Evolutionary conservation across 176 grass and related monocot genomes (phyloP), one percentile per base, ranked within the genome.

Genomic region (Eremochloa ophiuroides): DNA sequence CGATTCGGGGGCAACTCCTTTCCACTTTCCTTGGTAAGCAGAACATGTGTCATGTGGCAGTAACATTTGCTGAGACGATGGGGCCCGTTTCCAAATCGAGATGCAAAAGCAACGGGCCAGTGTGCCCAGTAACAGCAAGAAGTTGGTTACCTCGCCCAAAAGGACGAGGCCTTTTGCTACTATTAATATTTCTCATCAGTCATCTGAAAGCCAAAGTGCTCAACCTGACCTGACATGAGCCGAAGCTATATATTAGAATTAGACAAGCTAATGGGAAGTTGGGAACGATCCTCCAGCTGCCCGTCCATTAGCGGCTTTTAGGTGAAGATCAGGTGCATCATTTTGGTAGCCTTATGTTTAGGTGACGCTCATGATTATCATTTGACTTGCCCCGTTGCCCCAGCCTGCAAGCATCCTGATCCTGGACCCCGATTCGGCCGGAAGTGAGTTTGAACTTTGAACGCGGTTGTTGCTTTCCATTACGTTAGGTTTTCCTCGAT

Each of bases 401-500:
- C 7, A 56, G 23, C 30, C 53, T 3, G 28, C 29, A 47, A 50
- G 25, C 13, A 56, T 20, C 37, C n/a, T n/a, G n/a, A 48, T n/a
- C 44, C 34, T 7, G 34, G 16, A 22, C 28, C 35, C 42, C 47
- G 58, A 10, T 59, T 27, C 43, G 25, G 6, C 63, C 11, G 37
- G 66, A 4, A 69, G 60, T 27, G 38, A 23, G 8, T 50, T 50
- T 29, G 39, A 69, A 69, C 17, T 79, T 70, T 22, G 4, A 62
- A n/a, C 16, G 37, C 10, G 16, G 80, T 38, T 7, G 56, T 83
- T 56, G 66, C n/a, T 41, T 73, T 44, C 22, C 73, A 3, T 60
- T 29, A 11, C n/a, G 59, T 66, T 83, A 68, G 60, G 67, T 59
- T 37, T 37, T 74, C 48, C 17, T 67, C 29, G 47, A 69, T 75